Evolutionary conservation across 352 stramenopile species (phyloP).

Genomic region (Globisporangium okanoganense): DNA sequence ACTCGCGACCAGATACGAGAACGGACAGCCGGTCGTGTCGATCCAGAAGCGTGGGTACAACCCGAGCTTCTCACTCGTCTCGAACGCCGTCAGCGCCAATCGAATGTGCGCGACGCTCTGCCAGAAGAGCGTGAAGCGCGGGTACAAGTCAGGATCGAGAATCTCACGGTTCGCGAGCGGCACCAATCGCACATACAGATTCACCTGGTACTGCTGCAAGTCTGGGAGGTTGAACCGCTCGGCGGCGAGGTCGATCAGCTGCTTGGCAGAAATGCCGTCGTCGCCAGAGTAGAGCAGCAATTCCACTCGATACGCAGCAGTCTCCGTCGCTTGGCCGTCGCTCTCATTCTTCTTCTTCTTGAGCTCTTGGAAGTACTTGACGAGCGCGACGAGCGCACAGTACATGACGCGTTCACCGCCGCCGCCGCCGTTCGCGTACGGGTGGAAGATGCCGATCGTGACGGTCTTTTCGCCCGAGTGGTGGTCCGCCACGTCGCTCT

Average conservation of each 20-base stretch:
- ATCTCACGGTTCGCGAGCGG: conserved; percentile 58
- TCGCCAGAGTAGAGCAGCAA: conserved; percentile 79
- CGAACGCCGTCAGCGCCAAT: conserved; percentile 88
- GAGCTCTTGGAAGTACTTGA: conserved; percentile 31
- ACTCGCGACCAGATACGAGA: conserved; percentile 94
- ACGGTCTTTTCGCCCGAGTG: conserved; percentile 15
- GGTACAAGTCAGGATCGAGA: conserved; percentile 77
- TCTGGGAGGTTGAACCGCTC: conserved; percentile 88
- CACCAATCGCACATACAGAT: conserved; percentile 67
- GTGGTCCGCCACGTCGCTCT: conserved; percentile 14
- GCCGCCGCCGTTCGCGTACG: conserved; percentile 93
- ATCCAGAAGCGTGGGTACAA: conserved; percentile 90
- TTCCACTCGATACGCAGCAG: conserved; percentile 18
- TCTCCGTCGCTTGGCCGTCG: background rate
- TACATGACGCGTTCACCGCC: conserved; percentile 98
- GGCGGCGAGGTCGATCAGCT: conserved; percentile 75
- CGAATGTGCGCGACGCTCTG: conserved; percentile 95
- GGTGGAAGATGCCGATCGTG: conserved; percentile 93
- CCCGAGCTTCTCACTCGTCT: conserved; percentile 30
- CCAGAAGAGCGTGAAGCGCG: conserved; percentile 93
- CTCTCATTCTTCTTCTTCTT: conserved; percentile 3
- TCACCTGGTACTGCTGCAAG: conserved; percentile 41
- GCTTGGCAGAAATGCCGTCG: conserved; percentile 44
- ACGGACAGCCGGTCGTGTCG: conserved; percentile 97
- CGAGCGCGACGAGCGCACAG: conserved; percentile 91